Conservation (phyloP, 306 rosid genomes). For the Neltuma alba region DNA sequence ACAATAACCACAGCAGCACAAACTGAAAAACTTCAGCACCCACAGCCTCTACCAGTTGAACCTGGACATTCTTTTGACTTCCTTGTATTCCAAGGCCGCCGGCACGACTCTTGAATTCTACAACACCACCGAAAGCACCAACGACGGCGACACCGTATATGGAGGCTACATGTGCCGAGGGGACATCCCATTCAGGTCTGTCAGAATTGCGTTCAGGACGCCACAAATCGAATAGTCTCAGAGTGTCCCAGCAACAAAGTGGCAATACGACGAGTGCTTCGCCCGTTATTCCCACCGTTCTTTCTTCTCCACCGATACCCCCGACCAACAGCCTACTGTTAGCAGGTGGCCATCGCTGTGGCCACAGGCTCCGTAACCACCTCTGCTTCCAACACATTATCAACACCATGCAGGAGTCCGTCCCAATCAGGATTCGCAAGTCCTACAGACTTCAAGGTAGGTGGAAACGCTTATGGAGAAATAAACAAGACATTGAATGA, state of each 20-base stretch:
- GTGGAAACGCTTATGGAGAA: too few species aligned
- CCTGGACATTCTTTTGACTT: neutral
- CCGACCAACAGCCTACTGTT: accelerated
- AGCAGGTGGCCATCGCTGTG: neutral
- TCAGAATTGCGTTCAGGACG: neutral
- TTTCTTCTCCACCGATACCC: conserved; percentile 23
- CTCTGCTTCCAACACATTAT: too few species aligned
- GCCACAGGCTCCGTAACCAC: too few species aligned
- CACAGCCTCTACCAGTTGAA: neutral
- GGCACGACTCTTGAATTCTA: neutral
- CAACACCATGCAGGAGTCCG: too few species aligned
- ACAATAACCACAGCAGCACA: neutral
- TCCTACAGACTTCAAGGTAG: too few species aligned
- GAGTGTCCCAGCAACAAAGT: neutral
- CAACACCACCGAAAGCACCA: neutral
- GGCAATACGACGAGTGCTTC: neutral
- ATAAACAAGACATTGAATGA: neutral
- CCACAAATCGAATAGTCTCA: neutral
- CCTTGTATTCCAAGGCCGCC: neutral
- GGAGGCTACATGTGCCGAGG: neutral
- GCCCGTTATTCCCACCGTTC: neutral
- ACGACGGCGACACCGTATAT: neutral
- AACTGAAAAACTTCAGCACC: neutral
- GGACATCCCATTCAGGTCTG: neutral
- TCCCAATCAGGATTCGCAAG: too few species aligned